Percentiles rank a stretch among this genome's conserved stretches.
Evolutionary conservation across 805 yeast species (phyloP).

Genomic region (Lipomyces oligophaga): DNA sequence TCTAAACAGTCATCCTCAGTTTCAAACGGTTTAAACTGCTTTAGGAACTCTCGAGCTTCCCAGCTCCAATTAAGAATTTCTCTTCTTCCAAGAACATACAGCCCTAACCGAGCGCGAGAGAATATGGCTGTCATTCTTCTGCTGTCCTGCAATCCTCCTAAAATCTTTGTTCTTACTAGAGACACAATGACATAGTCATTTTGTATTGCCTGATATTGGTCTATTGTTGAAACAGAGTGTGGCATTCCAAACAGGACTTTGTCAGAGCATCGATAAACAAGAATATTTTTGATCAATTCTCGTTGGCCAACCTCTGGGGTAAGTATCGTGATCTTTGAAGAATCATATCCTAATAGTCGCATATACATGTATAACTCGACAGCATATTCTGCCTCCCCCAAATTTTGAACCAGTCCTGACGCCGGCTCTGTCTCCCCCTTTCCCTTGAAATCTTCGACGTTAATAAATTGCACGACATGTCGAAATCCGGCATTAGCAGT

Average conservation of each 20-base stretch:
- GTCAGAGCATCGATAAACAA: constrained; percentile 35
- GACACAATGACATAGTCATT: constrained; percentile 40
- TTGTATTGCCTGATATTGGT: constrained; percentile 35
- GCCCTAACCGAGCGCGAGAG: constrained; percentile 38
- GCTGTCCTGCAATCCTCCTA: constrained; percentile 33
- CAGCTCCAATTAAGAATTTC: constrained; percentile 19
- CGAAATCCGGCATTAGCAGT: constrained; percentile 42
- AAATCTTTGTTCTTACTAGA: constrained; percentile 36
- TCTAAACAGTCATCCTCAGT: constrained; percentile 27
- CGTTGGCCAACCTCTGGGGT: constrained; percentile 44
- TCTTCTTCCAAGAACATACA: constrained; percentile 36
- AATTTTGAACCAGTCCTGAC: constrained; percentile 38
- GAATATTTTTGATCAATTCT: constrained; percentile 43
- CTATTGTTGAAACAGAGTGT: constrained; percentile 33
- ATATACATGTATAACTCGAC: constrained; percentile 47
- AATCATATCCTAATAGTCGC: constrained; percentile 45
- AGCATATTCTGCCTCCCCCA: constrained; percentile 49
- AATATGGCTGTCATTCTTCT: constrained; percentile 33
- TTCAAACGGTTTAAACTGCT: constrained; percentile 5
- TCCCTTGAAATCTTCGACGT: constrained; percentile 36
- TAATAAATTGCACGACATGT: constrained; percentile 36
- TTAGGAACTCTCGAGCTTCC: constrained; percentile 21
- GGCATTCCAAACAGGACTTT: constrained; percentile 36
- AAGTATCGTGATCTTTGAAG: constrained; percentile 41
- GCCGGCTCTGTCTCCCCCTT: constrained; percentile 35